These are phyloP conservation scores for Botrytis fragariae DNA, from an alignment of 2,329 filamentous ascomycete genomes.

Conservation along the genomic window DNA sequence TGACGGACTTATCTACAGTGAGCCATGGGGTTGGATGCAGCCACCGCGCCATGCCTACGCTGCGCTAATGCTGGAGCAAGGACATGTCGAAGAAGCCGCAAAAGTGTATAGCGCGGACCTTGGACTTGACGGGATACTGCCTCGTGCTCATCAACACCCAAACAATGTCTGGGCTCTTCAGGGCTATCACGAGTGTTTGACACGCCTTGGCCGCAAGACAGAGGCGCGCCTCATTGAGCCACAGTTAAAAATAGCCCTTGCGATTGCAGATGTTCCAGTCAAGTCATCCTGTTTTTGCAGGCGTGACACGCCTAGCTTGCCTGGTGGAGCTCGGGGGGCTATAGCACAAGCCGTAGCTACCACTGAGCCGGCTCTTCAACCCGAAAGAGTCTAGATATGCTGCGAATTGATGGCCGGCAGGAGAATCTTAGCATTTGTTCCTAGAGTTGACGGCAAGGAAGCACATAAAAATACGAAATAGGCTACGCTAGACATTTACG, in stretches of 20 bases:
- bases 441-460: no score
- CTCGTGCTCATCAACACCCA: slow-evolving; percentile 63
- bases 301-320: not conserved
- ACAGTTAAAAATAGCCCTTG: slow-evolving; percentile 52
- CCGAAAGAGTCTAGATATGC: no score
- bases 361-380: no score
- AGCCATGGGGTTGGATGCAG: slow-evolving; percentile 81
- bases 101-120: slow-evolving; percentile 60
- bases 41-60: slow-evolving; percentile 69
- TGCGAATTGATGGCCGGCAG: no score
- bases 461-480: no score
- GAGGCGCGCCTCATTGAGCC: slow-evolving; percentile 45
- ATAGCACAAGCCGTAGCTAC: no score
- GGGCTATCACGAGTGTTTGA: slow-evolving; percentile 68
- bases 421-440: no score
- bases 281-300: slow-evolving; percentile 58
- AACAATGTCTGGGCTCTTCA: slow-evolving; percentile 76
- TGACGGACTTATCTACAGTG: slow-evolving; percentile 65
- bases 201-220: slow-evolving; percentile 48
- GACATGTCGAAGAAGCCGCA: slow-evolving; percentile 53
- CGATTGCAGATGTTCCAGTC: slow-evolving; percentile 58
- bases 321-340: no score
- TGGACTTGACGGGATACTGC: slow-evolving; percentile 57
- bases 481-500: no score
- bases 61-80: slow-evolving; percentile 67